A percentile compares a stretch with the other conserved stretches of the same genome.
phyloP scores from a whole-genome alignment of 106 monocot species.

The Platanthera guangdongensis region DNA sequence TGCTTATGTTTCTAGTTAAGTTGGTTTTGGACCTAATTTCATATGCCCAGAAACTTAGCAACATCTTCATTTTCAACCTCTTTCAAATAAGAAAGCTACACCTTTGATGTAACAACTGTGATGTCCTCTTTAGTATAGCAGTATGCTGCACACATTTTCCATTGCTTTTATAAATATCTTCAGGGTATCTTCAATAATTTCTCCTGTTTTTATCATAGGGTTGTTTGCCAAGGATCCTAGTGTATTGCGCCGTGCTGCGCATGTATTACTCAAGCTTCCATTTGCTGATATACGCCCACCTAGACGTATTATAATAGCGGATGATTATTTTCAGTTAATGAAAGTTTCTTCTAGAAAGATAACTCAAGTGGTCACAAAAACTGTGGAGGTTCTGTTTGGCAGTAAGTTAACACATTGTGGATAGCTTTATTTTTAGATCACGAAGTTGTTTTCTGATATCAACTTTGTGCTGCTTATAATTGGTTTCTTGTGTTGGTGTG shows the following conservation, averaged over 20 bases:
- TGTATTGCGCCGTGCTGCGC: conserved; percentile 68
- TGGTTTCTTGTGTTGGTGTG: conserved; percentile 1
- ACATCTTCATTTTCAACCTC: neutral
- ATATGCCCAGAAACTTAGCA: neutral
- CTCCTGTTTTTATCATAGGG: conserved; percentile 32
- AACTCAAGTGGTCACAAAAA: conserved; percentile 65
- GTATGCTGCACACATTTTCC: neutral
- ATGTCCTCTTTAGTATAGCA: neutral
- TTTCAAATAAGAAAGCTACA: neutral
- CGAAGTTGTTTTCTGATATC: conserved; percentile 6
- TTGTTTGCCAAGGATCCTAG: conserved; percentile 78
- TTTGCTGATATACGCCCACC: conserved; percentile 52
- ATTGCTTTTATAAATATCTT: neutral
- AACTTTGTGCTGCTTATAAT: neutral
- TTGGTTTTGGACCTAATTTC: neutral
- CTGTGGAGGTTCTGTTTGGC: conserved; percentile 82
- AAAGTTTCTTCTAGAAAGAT: conserved; percentile 38
- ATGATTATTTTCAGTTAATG: conserved; percentile 77
- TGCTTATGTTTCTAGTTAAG: neutral
- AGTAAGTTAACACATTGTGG: conserved; percentile 41
- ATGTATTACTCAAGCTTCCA: conserved; percentile 71
- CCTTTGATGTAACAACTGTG: neutral
- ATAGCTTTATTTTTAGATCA: neutral
- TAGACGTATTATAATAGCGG: conserved; percentile 72
- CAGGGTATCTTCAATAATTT: neutral